Percentiles rank a stretch among this genome's conserved stretches.
Conservation (phyloP, 768 basidiomycete genomes). For the Tricholomella constricta region DNA sequence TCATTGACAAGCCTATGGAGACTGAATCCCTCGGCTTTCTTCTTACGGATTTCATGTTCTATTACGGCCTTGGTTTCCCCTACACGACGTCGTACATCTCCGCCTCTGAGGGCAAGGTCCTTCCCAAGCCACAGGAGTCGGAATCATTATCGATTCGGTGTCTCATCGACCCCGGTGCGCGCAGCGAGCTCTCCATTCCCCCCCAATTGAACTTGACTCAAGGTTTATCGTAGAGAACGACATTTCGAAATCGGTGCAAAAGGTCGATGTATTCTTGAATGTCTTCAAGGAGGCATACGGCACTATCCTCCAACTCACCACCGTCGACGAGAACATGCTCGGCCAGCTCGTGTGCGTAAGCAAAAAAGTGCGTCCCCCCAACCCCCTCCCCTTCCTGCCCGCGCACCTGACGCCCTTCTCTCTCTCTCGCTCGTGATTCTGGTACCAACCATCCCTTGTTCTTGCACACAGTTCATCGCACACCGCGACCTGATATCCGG, state of each 20-base stretch:
- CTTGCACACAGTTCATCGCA: background rate
- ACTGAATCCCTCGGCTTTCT: conserved; percentile 58
- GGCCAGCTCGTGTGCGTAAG: conserved; percentile 27
- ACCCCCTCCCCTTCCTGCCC: too few relatives aligned
- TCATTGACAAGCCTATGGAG: conserved; percentile 46
- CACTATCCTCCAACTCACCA: conserved; percentile 20
- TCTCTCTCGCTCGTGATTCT: background rate
- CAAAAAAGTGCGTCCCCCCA: conserved; percentile 22
- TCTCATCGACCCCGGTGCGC: conserved; percentile 41
- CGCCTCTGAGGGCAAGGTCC: conserved; percentile 32
- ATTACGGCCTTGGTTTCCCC: conserved; percentile 55
- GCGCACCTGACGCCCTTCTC: too few relatives aligned
- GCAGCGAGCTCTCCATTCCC: background rate
- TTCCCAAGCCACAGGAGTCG: conserved; percentile 27
- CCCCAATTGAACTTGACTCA: background rate
- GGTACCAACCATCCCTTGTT: background rate
- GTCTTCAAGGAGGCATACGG: conserved; percentile 37
- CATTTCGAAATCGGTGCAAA: conserved; percentile 35
- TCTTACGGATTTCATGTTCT: conserved; percentile 64
- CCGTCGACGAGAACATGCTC: conserved; percentile 23
- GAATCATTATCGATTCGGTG: conserved; percentile 42
- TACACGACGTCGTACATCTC: conserved; percentile 43
- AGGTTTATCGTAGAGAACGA: conserved; percentile 38
- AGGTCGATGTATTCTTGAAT: conserved; percentile 30
- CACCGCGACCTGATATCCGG: background rate